Conservation (phyloP, 1,284 basidiomycete species). For the Gomphus sp. region DNA sequence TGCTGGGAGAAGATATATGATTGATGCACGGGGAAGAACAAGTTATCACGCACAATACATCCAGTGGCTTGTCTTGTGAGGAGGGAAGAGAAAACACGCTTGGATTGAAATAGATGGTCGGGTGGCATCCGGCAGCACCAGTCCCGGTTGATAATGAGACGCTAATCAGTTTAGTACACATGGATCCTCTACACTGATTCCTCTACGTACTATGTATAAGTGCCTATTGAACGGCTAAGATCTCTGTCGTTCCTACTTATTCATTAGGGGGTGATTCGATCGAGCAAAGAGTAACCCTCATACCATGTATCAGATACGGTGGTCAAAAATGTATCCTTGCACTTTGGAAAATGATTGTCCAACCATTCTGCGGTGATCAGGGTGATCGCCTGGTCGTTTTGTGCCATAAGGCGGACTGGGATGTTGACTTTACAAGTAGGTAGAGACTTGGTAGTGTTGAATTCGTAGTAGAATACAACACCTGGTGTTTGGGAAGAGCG, state of each 20-base stretch:
- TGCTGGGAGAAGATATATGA: not conserved
- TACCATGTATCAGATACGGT: not conserved
- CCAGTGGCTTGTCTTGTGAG: not conserved
- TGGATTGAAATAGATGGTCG: not conserved
- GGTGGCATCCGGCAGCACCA: not conserved
- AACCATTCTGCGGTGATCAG: not conserved
- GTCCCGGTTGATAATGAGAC: not conserved
- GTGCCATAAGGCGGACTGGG: not conserved
- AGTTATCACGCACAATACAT: not conserved
- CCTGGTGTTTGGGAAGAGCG: not conserved
- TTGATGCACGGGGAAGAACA: not conserved
- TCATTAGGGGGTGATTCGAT: not conserved
- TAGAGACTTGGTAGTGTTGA: not conserved
- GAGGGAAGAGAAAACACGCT: not conserved
- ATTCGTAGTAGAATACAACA: not conserved
- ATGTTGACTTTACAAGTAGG: not conserved
- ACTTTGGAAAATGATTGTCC: not conserved
- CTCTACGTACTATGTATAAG: not conserved
- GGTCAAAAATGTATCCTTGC: not conserved
- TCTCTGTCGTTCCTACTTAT: not conserved
- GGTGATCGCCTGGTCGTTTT: not conserved
- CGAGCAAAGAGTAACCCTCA: not conserved
- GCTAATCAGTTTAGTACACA: not conserved
- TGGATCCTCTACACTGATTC: not conserved
- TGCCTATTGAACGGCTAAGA: not conserved